Percentiles rank a stretch among this genome's conserved stretches.
phyloP scores from a whole-genome alignment of 495 filamentous ascomycete species.

The Hypomontagnella submonticulosa region DNA sequence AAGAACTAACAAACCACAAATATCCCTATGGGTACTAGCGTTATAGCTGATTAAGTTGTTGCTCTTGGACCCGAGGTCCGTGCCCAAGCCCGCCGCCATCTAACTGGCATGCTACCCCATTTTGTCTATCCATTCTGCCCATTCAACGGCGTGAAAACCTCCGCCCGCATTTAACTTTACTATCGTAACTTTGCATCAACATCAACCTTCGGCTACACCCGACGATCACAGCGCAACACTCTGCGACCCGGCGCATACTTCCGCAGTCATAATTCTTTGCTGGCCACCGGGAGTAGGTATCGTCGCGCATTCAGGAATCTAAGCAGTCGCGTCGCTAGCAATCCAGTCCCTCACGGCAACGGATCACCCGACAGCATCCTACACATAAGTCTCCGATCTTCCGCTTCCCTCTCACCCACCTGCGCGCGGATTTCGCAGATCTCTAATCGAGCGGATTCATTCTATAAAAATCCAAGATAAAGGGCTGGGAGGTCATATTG shows the following conservation, averaged over 20 bases:
- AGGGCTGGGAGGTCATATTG: slow-evolving; percentile 40
- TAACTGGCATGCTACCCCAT: too few relatives aligned
- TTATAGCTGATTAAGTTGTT: too few relatives aligned
- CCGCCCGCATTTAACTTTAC: not conserved
- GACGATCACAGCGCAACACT: too few relatives aligned
- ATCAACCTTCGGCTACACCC: not conserved
- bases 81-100: too few relatives aligned
- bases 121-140: too few relatives aligned
- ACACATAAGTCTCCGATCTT: too few relatives aligned
- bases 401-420: not conserved
- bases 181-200: slow-evolving; percentile 5
- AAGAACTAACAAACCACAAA: too few relatives aligned
- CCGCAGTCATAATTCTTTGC: not conserved
- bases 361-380: not conserved
- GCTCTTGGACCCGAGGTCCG: too few relatives aligned
- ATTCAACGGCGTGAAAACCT: too few relatives aligned
- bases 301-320: not conserved
- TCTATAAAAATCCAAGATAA: not conserved
- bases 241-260: not conserved
- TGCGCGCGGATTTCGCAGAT: slow-evolving; percentile 4
- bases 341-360: not conserved
- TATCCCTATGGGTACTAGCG: too few relatives aligned
- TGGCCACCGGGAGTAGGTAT: not conserved
- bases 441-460: not conserved
- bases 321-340: slow-evolving; percentile 5